Base-by-base conservation (phyloP, 768 basidiomycete species). In the Boletus pseudo-olivaceus region DNA sequence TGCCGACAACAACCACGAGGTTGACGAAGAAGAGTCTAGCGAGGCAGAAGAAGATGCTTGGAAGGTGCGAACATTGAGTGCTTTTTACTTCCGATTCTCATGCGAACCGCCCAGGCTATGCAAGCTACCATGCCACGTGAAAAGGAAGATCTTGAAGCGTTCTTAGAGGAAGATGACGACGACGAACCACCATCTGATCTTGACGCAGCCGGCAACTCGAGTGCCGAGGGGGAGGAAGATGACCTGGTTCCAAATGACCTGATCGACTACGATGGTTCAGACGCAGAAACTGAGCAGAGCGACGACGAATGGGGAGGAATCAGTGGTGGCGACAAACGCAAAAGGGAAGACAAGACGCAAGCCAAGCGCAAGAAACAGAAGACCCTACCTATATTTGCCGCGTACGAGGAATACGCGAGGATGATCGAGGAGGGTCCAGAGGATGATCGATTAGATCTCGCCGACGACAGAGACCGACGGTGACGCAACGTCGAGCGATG, bases 351-450 rank as follows among this genome's bases (percentile, higher is more conserved):
- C 38, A 19, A 46, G 20, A 38, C 20, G 27, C 50, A 74, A 81
- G 55, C 83, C 81, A 64, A 64, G 72, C 44, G 84, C 72, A 90
- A 90, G 76, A 92, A 85, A 73, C 64, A 81, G 65, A 76, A 75
- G 53, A 77, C 81, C 10, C 65, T 91, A 59, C 88, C 89, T 5
- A 91, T 87, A 34, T 93, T 93, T 65, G 91, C 90, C 11, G 89
- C 82, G 64, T 92, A 92, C 62, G 91, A 93, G 54, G 90, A 92
- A 53, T 93, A 91, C 60, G 87, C 85, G 42, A 84, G 76, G 72
- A 77, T 93, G 82, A 93, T 93, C 53, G 91, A 93, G 67, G 85
- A 88, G 5, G 69, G 55, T 9, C 67, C 67, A 11, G 69, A 69
- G 44, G 62, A 69, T 7, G 60, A 69, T 38, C 4, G 23, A 23